Conservation (phyloP, 148 eudicot genomes). For the Chenopodium formosanum region DNA sequence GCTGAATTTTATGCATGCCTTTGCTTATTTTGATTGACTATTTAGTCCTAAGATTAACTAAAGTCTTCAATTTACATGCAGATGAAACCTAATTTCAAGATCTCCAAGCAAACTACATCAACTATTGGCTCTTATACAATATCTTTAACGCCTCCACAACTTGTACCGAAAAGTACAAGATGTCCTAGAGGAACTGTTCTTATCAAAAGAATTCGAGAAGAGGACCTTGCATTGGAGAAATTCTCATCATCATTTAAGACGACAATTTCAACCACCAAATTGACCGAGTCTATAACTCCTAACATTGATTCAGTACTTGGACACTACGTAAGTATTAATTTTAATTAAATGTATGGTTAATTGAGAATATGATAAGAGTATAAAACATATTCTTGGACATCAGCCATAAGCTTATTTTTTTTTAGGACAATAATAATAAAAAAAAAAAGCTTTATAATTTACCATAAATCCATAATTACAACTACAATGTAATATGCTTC, state of each 20-base stretch:
- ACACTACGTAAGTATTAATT: slow-evolving; percentile 9
- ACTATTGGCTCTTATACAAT: background rate
- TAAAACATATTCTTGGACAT: too few species aligned
- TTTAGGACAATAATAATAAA: too few species aligned
- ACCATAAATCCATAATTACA: too few species aligned
- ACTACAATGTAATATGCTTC: too few species aligned
- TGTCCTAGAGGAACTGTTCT: slow-evolving; percentile 29
- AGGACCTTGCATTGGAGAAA: slow-evolving; percentile 26
- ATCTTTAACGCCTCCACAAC: background rate
- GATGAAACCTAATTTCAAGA: slow-evolving; percentile 19
- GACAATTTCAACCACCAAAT: background rate
- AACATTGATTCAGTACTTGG: background rate
- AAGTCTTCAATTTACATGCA: background rate
- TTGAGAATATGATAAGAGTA: too few species aligned
- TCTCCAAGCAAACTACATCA: background rate
- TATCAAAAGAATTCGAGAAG: slow-evolving; percentile 21
- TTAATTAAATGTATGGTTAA: too few species aligned
- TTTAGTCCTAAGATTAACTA: too few species aligned
- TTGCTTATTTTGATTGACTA: background rate
- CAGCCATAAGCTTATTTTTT: too few species aligned
- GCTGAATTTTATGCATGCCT: background rate
- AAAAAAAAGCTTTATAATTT: too few species aligned
- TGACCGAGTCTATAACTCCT: background rate
- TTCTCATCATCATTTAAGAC: background rate
- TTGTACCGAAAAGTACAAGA: slow-evolving; percentile 11